These are phyloP conservation scores for Yamadazyma tumulicola DNA, from an alignment of 805 yeast genomes.

Conservation along the genomic window DNA sequence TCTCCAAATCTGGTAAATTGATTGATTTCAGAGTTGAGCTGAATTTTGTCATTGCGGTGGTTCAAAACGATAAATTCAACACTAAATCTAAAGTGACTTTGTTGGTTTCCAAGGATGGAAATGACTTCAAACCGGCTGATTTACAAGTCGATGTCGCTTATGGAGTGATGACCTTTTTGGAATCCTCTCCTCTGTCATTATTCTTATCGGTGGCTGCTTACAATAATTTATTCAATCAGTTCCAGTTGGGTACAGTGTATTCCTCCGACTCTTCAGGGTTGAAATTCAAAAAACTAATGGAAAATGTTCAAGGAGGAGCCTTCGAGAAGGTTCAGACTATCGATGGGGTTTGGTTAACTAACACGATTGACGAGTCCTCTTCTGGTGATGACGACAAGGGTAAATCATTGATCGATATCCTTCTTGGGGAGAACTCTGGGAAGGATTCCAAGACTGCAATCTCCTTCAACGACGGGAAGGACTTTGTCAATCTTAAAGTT, in stretches of 20 bases:
- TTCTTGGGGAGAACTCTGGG: constrained; percentile 18
- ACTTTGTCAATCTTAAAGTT: constrained; percentile 47
- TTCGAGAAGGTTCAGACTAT: constrained; percentile 46
- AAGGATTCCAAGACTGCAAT: constrained; percentile 30
- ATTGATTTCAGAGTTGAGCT: constrained; percentile 34
- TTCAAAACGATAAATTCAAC: constrained; percentile 42
- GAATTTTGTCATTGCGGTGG: constrained; percentile 39
- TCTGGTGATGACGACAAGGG: constrained; percentile 12
- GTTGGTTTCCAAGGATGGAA: constrained; percentile 47
- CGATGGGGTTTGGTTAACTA: constrained; percentile 63
- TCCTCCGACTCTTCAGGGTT: constrained; percentile 60
- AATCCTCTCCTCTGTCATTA: constrained; percentile 34
- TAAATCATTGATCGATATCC: constrained; percentile 23
- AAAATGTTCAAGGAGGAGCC: constrained; percentile 39
- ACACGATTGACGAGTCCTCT: constrained; percentile 20
- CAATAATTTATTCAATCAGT: constrained; percentile 11
- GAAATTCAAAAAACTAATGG: constrained; percentile 43
- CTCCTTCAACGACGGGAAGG: constrained; percentile 50
- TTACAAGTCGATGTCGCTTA: constrained; percentile 33
- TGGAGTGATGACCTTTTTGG: constrained; percentile 38
- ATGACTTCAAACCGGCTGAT: constrained; percentile 35
- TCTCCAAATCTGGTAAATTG: constrained; percentile 25
- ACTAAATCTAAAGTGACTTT: constrained; percentile 34
- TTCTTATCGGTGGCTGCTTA: constrained; percentile 17
- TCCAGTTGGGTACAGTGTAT: constrained; percentile 33